These are phyloP conservation scores for Leptographium lundbergii DNA, from an alignment of 2,329 filamentous ascomycete genomes.

Conservation along the genomic window DNA sequence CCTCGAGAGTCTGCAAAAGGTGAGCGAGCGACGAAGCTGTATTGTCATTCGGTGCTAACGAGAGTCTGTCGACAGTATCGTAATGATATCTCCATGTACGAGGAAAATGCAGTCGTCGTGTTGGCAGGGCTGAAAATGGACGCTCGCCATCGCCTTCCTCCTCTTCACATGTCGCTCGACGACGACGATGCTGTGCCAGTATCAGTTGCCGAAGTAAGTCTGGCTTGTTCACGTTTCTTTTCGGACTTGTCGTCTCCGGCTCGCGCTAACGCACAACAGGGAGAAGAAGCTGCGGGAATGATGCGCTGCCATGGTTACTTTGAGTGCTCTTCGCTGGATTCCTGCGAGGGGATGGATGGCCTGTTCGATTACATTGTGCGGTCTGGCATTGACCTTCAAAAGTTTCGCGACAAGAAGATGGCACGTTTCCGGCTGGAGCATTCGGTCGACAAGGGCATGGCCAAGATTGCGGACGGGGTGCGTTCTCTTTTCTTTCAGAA, in stretches of 20 bases:
- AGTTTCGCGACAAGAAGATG: constrained; percentile 8
- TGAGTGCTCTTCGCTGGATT: constrained; percentile 12
- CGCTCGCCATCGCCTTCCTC: constrained; percentile 8
- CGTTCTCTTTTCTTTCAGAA: constrained; percentile 8
- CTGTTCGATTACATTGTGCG: constrained; percentile 10
- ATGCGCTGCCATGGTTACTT: constrained; percentile 11
- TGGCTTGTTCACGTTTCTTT: no score
- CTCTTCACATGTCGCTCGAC: constrained; percentile 10
- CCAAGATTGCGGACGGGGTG: constrained; percentile 9
- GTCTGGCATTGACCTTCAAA: constrained; percentile 9
- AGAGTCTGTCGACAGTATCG: constrained; percentile 5
- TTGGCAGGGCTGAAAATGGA: constrained; percentile 14
- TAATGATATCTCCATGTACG: constrained; percentile 12
- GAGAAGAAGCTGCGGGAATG: not conserved
- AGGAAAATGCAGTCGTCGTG: constrained; percentile 11
- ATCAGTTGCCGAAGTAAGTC: constrained; percentile 1
- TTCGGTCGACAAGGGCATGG: constrained; percentile 11
- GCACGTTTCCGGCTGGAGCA: constrained; percentile 9
- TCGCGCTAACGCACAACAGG: not conserved
- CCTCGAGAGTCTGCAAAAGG: constrained; percentile 8
- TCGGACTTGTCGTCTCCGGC: no score
- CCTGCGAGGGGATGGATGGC: constrained; percentile 10
- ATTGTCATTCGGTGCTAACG: not conserved
- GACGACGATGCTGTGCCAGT: constrained; percentile 12
- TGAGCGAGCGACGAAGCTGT: not conserved